These are phyloP conservation scores for Flammula alnicola DNA, from an alignment of 1,284 basidiomycete species.

Conservation along the genomic window DNA sequence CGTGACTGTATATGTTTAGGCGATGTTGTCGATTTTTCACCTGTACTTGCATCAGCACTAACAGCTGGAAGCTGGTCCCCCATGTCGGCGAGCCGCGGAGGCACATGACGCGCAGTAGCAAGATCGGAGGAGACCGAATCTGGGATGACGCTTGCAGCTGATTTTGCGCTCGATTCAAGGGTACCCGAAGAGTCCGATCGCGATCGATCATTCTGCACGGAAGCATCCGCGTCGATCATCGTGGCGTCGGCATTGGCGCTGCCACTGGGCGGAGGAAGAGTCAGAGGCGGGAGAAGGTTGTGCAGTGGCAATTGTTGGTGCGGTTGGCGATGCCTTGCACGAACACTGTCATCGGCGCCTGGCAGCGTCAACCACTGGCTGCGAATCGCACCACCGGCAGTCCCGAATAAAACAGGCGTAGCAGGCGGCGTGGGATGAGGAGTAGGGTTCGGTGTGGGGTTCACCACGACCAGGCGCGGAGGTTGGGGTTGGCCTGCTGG, in stretches of 20 bases:
- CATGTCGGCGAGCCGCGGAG: no score
- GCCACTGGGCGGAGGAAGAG: not conserved
- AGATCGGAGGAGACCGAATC: no score
- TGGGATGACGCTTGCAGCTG: no score
- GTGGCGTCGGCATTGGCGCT: no score
- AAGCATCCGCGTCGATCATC: not conserved
- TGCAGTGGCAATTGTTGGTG: not conserved
- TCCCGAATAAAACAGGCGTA: constrained; percentile 30
- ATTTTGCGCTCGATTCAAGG: no score
- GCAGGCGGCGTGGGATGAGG: constrained; percentile 45
- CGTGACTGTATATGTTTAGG: no score
- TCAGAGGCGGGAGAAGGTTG: not conserved
- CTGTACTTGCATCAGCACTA: no score
- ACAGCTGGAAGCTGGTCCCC: no score
- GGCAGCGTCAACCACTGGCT: constrained; percentile 21
- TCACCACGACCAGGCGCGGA: constrained; percentile 39
- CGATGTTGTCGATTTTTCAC: no score
- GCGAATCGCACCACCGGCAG: not conserved
- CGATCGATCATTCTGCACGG: no score
- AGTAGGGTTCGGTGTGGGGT: constrained; percentile 43
- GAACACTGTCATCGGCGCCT: not conserved
- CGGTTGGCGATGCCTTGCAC: not conserved
- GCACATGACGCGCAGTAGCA: no score
- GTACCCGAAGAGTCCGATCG: no score
- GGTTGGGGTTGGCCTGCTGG: constrained; percentile 22